Evolutionary conservation across 306 rosid genomes (phyloP), one percentile per base, ranked within the genome.

Genomic region (Carpinus fangiana): DNA sequence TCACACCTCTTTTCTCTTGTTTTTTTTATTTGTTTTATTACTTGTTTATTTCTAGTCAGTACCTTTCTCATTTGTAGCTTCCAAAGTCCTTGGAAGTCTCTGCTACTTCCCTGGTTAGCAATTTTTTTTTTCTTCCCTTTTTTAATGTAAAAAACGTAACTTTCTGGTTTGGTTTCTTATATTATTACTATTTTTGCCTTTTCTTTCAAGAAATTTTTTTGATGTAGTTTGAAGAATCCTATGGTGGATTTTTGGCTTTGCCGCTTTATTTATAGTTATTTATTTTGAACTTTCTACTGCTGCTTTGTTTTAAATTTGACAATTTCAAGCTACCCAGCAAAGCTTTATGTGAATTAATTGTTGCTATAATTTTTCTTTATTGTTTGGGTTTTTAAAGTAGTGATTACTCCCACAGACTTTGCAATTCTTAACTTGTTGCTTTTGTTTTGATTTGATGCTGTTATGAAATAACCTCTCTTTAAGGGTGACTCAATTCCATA

Each of bases 61-160:
- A 59, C 69, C 55, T 66, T 53, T 75, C 72, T 78, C 72, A 66
- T 54, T 66, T 74, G 65, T 75, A 50, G 78, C 77, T 80, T 86
- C 92, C 87, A 51, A 69, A 34, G 75, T 72, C 38, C 75, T 79
- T 79, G 88, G 90, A 86, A 70, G 46, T 66, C 66, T 59, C 77
- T 80, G 78, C 69, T 34, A 11, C 77, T 51, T 16, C 20, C 12
- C 36, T 47, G 54, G 47, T 67, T 75, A 62, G 53, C 60, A 68
- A 52, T 73, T 57, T 45, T 47, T 73, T 75, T 62, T 55, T 70
- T 53, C 46, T 71, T 79, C 55, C 55, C 34, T 31, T 38, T 6
- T 41, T 41, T 41, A 60, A 73, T 52, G 47, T 50, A 43, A 64
- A 72, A 77, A 67, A 79, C 50, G 12, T 20, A n/a, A 76, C 78